These are phyloP conservation scores for Lentinula novae-zelandiae DNA, from an alignment of 1,284 basidiomycete genomes.

Conservation along the genomic window DNA sequence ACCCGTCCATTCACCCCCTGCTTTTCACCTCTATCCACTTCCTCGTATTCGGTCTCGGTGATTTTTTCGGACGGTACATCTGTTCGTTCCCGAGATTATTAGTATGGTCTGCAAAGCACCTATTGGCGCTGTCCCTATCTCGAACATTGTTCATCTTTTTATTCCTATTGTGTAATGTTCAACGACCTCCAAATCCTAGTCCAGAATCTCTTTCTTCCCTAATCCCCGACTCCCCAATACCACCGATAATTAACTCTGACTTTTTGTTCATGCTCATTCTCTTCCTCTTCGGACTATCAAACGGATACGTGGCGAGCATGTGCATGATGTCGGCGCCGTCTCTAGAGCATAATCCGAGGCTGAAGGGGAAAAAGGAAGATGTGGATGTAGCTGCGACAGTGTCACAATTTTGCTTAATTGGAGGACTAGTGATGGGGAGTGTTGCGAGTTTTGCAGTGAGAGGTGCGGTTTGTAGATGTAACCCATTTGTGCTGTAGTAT, in stretches of 20 bases:
- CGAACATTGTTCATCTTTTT: conserved; percentile 81
- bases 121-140: conserved; percentile 60
- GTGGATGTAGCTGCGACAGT: conserved; percentile 83
- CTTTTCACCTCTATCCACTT: conserved; percentile 73
- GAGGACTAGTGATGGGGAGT: conserved; percentile 74
- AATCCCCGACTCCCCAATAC: conserved; percentile 21
- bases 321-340: conserved; percentile 74
- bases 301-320: conserved; percentile 70
- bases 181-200: conserved; percentile 33
- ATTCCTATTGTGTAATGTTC: conserved; percentile 82
- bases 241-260: conserved; percentile 69
- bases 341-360: conserved; percentile 63
- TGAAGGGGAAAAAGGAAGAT: conserved; percentile 64
- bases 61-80: conserved; percentile 73
- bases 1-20: conserved; percentile 53
- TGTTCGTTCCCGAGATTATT: conserved; percentile 65
- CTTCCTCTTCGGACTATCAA: conserved; percentile 70
- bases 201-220: neutral
- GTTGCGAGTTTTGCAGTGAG: conserved; percentile 76
- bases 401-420: conserved; percentile 74
- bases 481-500: conserved; percentile 49
- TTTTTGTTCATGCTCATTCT: conserved; percentile 71
- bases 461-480: conserved; percentile 62
- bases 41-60: conserved; percentile 72
- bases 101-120: conserved; percentile 61